These are phyloP conservation scores for Solanum ossicruentum DNA, from an alignment of 257 asterid genomes.

Conservation along the genomic window DNA sequence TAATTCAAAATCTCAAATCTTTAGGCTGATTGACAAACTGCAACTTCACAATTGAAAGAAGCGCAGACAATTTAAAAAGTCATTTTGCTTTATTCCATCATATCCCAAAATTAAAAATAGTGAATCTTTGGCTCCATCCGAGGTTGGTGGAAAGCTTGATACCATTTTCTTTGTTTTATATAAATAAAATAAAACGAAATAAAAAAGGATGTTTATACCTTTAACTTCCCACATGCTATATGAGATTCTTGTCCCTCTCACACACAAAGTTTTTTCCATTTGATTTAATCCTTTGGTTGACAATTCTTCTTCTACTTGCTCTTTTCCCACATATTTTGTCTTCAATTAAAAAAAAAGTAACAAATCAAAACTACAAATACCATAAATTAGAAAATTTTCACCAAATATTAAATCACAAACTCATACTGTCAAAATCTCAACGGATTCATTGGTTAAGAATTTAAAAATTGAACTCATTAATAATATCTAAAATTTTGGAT, in stretches of 20 bases:
- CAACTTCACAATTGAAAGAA: too few species aligned
- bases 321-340: slow-evolving; percentile 60
- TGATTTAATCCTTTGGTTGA: slow-evolving; percentile 36
- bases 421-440: neutral
- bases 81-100: too few species aligned
- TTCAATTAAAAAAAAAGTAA: slow-evolving; percentile 1
- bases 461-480: neutral
- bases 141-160: too few species aligned
- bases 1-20: too few species aligned
- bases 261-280: slow-evolving; percentile 61
- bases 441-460: neutral
- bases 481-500: neutral
- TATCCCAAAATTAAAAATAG: too few species aligned
- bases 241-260: slow-evolving; percentile 64
- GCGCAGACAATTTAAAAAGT: too few species aligned
- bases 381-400: neutral
- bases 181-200: neutral
- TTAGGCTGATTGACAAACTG: too few species aligned
- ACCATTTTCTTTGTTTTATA: too few species aligned
- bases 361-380: neutral
- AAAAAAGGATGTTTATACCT: slow-evolving; percentile 23
- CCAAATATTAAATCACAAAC: neutral
- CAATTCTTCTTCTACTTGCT: slow-evolving; percentile 16
- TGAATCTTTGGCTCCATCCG: too few species aligned
- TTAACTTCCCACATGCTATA: slow-evolving; percentile 71